Evolutionary conservation across 1,284 basidiomycete species (phyloP).

Genomic region (Rhodofomes roseus): DNA sequence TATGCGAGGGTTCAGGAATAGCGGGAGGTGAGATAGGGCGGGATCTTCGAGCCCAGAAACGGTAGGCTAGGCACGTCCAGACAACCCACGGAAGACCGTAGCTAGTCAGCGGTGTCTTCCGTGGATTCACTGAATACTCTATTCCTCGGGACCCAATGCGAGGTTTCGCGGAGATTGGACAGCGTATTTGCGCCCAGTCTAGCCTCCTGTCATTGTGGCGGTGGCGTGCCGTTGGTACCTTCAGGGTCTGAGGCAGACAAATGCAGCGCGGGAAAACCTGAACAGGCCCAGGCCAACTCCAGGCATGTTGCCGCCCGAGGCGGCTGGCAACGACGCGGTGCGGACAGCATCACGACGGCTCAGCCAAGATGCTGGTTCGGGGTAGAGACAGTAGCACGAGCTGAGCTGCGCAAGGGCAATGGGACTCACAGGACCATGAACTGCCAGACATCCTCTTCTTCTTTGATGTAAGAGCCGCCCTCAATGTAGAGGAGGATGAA

Average conservation of each 20-base stretch:
- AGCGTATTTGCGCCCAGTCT: not conserved
- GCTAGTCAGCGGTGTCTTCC: not conserved
- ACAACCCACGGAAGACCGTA: not conserved
- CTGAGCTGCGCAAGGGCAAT: not conserved
- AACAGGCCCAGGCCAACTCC: not conserved
- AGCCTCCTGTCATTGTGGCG: not conserved
- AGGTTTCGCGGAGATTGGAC: not conserved
- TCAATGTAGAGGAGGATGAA: constrained; percentile 96
- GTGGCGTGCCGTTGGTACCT: not conserved
- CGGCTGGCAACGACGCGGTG: not conserved
- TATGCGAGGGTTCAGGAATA: not conserved
- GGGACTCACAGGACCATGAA: constrained; percentile 71
- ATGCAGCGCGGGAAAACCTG: not conserved
- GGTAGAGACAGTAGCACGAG: not conserved
- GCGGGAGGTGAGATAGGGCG: not conserved
- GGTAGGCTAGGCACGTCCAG: not conserved
- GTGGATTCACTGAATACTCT: not conserved
- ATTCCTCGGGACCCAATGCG: not conserved
- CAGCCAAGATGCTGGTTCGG: not conserved
- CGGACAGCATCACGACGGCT: not conserved
- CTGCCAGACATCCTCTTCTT: constrained; percentile 88
- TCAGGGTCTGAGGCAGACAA: not conserved
- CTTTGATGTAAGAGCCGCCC: constrained; percentile 90
- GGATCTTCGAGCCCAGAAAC: not conserved
- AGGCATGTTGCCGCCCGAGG: not conserved